A percentile compares a stretch with the other conserved stretches of the same genome.
These are phyloP conservation scores for Colletotrichum melonis DNA, from an alignment of 2,329 filamentous ascomycete genomes.

Conservation along the genomic window DNA sequence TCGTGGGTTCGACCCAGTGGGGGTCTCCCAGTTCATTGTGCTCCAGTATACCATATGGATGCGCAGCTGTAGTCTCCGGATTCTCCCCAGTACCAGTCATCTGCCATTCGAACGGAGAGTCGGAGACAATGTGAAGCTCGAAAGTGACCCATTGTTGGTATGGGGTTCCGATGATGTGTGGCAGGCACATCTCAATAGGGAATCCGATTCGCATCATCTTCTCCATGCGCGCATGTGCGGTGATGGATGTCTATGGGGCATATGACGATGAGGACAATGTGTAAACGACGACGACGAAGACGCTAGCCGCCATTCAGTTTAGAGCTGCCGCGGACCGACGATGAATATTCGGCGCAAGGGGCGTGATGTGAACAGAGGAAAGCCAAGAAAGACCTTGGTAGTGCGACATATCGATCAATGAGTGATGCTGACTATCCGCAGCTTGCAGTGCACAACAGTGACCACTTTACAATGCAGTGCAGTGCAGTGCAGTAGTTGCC, in stretches of 20 bases:
- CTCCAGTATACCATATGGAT: neutral
- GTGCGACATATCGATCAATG: neutral
- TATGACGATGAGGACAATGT: constrained; percentile 7
- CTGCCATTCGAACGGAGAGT: neutral
- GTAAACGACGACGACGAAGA: neutral
- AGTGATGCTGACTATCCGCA: neutral
- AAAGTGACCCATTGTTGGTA: neutral
- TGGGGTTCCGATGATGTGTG: neutral
- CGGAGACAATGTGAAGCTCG: neutral
- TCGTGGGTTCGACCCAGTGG: constrained; percentile 11
- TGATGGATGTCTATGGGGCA: constrained; percentile 3
- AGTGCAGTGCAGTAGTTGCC: neutral
- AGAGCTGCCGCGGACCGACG: constrained; percentile 13
- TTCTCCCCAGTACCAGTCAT: neutral
- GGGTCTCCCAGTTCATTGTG: neutral
- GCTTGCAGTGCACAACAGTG: neutral
- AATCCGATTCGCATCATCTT: neutral
- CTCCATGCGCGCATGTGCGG: constrained; percentile 6
- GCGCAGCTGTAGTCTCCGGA: neutral
- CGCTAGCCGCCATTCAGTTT: constrained; percentile 20
- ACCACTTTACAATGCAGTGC: too few relatives aligned
- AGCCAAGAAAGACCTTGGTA: neutral
- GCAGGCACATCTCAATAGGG: neutral
- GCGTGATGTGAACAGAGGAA: neutral
- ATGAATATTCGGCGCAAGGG: neutral